Conservation (phyloP, 2,329 filamentous ascomycete genomes). For the Fusarium setosum region DNA sequence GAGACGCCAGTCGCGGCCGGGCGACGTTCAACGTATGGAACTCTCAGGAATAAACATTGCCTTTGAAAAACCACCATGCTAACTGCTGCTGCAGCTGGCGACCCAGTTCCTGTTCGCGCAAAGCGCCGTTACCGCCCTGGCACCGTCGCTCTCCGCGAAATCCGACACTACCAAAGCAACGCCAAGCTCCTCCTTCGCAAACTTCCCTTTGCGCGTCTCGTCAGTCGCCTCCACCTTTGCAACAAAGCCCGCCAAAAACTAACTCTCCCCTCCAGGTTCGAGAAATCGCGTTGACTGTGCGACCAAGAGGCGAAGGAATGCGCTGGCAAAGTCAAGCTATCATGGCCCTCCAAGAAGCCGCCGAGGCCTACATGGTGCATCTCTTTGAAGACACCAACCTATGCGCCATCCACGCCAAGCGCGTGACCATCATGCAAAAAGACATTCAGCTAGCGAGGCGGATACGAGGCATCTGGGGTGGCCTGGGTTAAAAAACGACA, state of each 20-base stretch:
- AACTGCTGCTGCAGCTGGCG: conserved; percentile 68
- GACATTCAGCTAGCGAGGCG: conserved; percentile 92
- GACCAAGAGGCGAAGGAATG: conserved; percentile 74
- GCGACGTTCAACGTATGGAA: conserved; percentile 55
- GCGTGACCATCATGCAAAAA: conserved; percentile 97
- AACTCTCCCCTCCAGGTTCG: conserved; percentile 52
- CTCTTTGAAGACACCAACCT: conserved; percentile 89
- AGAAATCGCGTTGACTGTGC: conserved; percentile 77
- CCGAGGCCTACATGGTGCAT: conserved; percentile 96
- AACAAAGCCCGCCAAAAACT: conserved; percentile 3
- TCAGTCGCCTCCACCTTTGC: conserved; percentile 46
- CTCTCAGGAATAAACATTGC: background rate
- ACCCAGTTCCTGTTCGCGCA: conserved; percentile 73
- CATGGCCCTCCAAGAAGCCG: conserved; percentile 90
- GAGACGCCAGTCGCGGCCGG: conserved; percentile 47
- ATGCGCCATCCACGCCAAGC: conserved; percentile 95
- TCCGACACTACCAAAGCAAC: conserved; percentile 88
- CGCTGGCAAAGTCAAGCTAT: conserved; percentile 98
- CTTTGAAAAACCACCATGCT: conserved; percentile 31
- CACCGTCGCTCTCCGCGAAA: conserved; percentile 90
- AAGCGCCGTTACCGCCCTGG: conserved; percentile 79
- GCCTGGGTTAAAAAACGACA: conserved; percentile 61
- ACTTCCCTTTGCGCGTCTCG: conserved; percentile 82
- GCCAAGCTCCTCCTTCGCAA: conserved; percentile 88
- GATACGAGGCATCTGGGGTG: conserved; percentile 83